Evolutionary conservation across 805 yeast species (phyloP).

Genomic region (Pichia californica): DNA sequence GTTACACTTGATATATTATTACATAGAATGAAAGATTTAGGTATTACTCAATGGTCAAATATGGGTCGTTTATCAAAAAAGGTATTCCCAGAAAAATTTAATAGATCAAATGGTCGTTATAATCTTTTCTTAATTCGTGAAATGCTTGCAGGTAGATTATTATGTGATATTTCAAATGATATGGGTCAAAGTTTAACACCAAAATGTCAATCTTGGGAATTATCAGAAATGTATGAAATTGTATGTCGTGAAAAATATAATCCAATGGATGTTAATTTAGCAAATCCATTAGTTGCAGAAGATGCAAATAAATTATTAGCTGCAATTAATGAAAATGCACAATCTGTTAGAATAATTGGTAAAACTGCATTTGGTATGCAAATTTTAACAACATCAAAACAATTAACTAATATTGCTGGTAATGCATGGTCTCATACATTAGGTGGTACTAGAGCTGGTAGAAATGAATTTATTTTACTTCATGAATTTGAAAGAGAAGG

Average conservation of each 20-base stretch:
- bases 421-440: constrained; percentile 95
- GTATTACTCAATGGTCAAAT: constrained; percentile 69
- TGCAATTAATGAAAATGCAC: constrained; percentile 63
- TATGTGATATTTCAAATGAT: constrained; percentile 91
- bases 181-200: constrained; percentile 89
- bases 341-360: constrained; percentile 63
- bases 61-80: constrained; percentile 78
- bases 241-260: constrained; percentile 59
- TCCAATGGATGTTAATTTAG: constrained; percentile 68
- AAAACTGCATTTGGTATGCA: constrained; percentile 78
- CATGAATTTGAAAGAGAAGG: constrained; percentile 83
- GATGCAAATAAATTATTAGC: constrained; percentile 62
- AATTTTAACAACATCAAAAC: constrained; percentile 81
- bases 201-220: constrained; percentile 92
- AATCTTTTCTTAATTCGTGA: constrained; percentile 50
- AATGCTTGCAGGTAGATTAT: constrained; percentile 73
- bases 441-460: constrained; percentile 91
- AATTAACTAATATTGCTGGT: constrained; percentile 89
- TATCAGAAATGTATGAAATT: constrained; percentile 82
- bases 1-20: constrained; percentile 72
- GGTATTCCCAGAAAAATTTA: constrained; percentile 72
- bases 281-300: constrained; percentile 55
- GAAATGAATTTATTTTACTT: constrained; percentile 86
- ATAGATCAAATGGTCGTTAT: constrained; percentile 44
- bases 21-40: constrained; percentile 71